Percentiles rank a stretch among this genome's conserved stretches.
Conservation (phyloP, 768 basidiomycete species). For the Phylloporus arenicola region DNA sequence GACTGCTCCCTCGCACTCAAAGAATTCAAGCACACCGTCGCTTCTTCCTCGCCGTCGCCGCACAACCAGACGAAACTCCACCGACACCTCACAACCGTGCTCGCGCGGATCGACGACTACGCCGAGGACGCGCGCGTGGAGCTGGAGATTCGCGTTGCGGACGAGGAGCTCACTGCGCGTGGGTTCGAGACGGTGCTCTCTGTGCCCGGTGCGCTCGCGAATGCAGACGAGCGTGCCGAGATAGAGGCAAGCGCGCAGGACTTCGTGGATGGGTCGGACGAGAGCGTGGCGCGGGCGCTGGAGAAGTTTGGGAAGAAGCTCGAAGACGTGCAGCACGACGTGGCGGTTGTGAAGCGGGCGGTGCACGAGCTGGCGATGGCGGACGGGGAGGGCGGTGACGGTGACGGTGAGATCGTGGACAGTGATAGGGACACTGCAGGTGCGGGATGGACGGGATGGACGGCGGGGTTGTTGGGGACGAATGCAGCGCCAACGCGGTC, state of each 20-base stretch:
- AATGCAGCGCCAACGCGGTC: conserved; percentile 33
- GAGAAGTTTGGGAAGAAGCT: conserved; percentile 53
- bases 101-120: conserved; percentile 65
- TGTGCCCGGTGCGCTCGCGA: conserved; percentile 44
- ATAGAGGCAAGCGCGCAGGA: conserved; percentile 44
- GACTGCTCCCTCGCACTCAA: conserved; percentile 67
- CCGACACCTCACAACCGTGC: conserved; percentile 42
- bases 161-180: conserved; percentile 58
- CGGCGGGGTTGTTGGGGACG: conserved; percentile 47
- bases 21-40: conserved; percentile 39
- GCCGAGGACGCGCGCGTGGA: conserved; percentile 79
- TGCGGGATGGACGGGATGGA: conserved; percentile 45
- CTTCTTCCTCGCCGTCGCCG: conserved; percentile 3
- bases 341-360: conserved; percentile 59
- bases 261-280: conserved; percentile 30
- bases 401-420: background rate
- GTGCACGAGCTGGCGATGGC: conserved; percentile 39
- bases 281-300: conserved; percentile 32
- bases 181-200: conserved; percentile 68
- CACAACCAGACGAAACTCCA: background rate
- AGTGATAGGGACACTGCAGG: conserved; percentile 1
- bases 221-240: conserved; percentile 27
- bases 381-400: background rate
- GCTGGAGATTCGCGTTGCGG: conserved; percentile 70
- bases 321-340: conserved; percentile 71